Evolutionary conservation across 495 filamentous ascomycete genomes (phyloP).

Genomic region (Penicillium soppii): DNA sequence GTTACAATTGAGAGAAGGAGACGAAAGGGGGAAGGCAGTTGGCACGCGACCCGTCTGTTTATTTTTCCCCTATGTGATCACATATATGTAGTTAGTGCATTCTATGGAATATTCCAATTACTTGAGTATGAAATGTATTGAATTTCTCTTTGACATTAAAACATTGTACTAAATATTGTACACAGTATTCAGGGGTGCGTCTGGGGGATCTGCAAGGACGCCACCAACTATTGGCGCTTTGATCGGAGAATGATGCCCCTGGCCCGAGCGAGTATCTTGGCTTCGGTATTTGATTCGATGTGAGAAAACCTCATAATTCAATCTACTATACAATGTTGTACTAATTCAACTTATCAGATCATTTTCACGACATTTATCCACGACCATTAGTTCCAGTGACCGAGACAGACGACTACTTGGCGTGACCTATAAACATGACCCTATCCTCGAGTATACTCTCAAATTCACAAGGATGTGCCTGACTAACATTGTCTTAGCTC

Average conservation of each 20-base stretch:
- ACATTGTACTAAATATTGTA: not conserved
- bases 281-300: too few species aligned
- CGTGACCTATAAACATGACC: not conserved
- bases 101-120: not conserved
- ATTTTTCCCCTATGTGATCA: not conserved
- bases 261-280: not conserved
- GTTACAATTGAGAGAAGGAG: not conserved
- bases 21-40: slow-evolving; percentile 15
- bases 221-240: slow-evolving; percentile 4
- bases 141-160: not conserved
- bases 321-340: not conserved
- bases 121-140: not conserved
- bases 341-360: not conserved
- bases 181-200: not conserved
- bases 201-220: slow-evolving; percentile 19
- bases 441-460: not conserved
- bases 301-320: not conserved
- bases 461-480: not conserved
- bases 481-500: not conserved
- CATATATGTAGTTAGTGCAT: too few species aligned
- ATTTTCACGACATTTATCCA: not conserved
- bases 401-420: not conserved
- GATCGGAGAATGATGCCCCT: slow-evolving; percentile 12
- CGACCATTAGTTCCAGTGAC: not conserved
- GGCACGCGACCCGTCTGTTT: slow-evolving; percentile 16